Conservation (phyloP, 1,139 yeast genomes). For the Geotrichum bryndzae region DNA sequence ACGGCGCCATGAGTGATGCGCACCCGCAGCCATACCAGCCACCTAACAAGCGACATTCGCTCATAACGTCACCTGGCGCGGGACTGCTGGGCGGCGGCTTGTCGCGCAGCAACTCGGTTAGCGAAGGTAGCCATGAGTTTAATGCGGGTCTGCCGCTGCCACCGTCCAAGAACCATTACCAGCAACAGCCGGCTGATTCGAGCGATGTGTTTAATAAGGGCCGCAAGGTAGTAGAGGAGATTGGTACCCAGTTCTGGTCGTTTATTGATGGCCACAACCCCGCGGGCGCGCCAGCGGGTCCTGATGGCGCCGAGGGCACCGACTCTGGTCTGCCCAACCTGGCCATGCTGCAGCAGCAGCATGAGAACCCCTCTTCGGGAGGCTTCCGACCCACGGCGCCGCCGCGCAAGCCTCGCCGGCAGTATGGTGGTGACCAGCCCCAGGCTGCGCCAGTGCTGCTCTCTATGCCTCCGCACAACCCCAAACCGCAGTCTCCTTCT, state of each 20-base stretch:
- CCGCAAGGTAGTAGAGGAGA: neutral
- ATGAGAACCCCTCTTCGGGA: neutral
- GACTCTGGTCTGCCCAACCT: slow-evolving; percentile 9
- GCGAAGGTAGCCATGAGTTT: neutral
- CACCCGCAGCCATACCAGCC: neutral
- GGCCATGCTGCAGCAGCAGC: slow-evolving; percentile 12
- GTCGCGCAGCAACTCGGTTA: neutral
- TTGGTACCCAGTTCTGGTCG: slow-evolving; percentile 6
- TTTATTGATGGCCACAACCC: neutral
- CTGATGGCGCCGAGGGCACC: neutral
- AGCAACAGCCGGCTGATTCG: neutral
- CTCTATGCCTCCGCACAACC: neutral
- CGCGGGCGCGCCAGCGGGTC: neutral
- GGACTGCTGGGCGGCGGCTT: neutral
- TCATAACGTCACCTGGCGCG: neutral
- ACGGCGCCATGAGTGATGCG: neutral
- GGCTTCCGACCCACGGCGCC: slow-evolving; percentile 7
- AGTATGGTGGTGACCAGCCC: neutral
- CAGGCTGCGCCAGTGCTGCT: neutral
- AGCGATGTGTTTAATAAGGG: slow-evolving; percentile 25
- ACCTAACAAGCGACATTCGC: neutral
- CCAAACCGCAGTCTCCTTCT: neutral
- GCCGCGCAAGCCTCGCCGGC: slow-evolving; percentile 4
- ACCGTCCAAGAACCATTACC: neutral
- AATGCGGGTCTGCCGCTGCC: neutral